Evolutionary conservation across 140 eudicot genomes (phyloP).

Genomic region (Artemisia princeps): DNA sequence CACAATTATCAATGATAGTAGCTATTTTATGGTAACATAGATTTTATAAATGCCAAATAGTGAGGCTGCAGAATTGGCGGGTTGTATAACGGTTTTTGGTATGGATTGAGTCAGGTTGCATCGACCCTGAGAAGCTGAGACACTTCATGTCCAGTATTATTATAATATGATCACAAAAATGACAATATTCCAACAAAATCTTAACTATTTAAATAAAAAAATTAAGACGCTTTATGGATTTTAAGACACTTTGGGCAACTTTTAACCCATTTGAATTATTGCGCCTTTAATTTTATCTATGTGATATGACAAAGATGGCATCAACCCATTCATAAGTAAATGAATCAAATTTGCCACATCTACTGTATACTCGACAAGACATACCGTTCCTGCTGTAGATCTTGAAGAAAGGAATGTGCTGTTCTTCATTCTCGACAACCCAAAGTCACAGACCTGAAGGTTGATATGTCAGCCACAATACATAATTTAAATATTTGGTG

Average conservation of each 20-base stretch:
- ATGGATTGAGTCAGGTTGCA: no score
- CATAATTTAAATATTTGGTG: not conserved
- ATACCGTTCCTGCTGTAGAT: conserved; percentile 96
- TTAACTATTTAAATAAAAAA: not conserved
- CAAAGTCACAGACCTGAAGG: conserved; percentile 91
- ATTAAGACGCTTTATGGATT: not conserved
- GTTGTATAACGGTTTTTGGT: not conserved
- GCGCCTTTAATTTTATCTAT: not conserved
- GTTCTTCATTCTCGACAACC: conserved; percentile 85
- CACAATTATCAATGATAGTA: conserved; percentile 2
- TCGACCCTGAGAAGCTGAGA: no score
- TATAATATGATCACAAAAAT: no score
- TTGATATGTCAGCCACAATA: conserved; percentile 22
- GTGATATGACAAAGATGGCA: not conserved
- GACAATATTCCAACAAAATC: no score
- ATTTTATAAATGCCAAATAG: not conserved
- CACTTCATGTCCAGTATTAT: no score
- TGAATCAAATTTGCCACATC: not conserved
- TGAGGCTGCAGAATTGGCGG: not conserved
- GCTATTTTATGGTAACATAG: not conserved
- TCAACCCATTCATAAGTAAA: not conserved
- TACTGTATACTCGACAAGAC: conserved; percentile 15
- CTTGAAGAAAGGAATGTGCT: conserved; percentile 95
- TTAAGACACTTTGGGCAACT: not conserved
- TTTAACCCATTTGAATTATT: not conserved